Base-by-base conservation (phyloP, 495 filamentous ascomycete genomes). In the Penicillium soppii region DNA sequence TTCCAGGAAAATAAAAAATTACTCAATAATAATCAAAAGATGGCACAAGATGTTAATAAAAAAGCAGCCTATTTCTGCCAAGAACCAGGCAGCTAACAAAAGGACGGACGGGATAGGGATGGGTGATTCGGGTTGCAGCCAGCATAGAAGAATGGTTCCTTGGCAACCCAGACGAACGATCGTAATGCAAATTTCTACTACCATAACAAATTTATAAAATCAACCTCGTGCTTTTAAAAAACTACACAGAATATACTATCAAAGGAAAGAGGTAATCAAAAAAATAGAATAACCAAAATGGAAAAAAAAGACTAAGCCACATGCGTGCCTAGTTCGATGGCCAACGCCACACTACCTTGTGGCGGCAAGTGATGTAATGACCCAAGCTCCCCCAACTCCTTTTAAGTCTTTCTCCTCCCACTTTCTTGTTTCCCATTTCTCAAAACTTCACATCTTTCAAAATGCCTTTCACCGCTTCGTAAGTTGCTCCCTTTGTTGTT, bases 381-480 rank as follows among this genome's bases (percentile, higher is more conserved):
- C 20, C 43, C 58, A 44, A 40, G 29, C 49, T 48, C 46, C 5
- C 44, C 29, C 33, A 42, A 27, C 47, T 12, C 46, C 51, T 58
- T 62, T 50, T 57, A 63, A 61, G 38, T 43, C 53, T 43, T 43
- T 43, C 36, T 23, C 17, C 36, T 36, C 42, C 35, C 10, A 39
- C 33, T 25, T 22, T 37, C 26, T 44, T 17, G 10, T 30, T 26
- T 23, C 15, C 32, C 21, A 7, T 17, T 39, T 35, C 19, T 33
- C 37, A 19, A 48, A 10, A 19, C 15, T 8, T 8, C 15, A 30
- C 19, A 29, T 29, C 42, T 40, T 25, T 37, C 74, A 81, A 43
- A 51, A 85, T 85, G 82, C 72, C 81, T 75, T 83, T 84, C 76
- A 83, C 82, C 57, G 81, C 79, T 44, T 82, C 80, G 80, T 83